Base-by-base conservation (phyloP, 2,329 filamentous ascomycete genomes). In the Fusarium globosum region DNA sequence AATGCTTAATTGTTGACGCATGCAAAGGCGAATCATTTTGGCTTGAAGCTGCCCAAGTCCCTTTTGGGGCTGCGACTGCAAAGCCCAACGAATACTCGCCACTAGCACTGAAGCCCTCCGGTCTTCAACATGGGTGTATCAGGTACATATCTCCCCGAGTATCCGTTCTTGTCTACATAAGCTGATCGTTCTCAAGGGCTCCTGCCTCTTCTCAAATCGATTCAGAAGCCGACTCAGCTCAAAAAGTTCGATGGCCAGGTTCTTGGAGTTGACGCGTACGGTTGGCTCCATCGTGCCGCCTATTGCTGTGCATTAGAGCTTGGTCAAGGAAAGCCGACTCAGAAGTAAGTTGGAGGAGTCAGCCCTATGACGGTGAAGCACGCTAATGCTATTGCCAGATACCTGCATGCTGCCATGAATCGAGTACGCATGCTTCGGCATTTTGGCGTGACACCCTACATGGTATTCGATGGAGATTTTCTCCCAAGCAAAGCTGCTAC, bases 391-490 rank as follows among this genome's bases (percentile, higher is more conserved):
- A 20, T 33, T 30, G 23, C 11, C 38, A 97, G 94, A 84, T 96
- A 95, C 86, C 90, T 99, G 79, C 93, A 97, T 79, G 97, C 95
- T 77, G 93, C 93, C 60, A 92, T 99, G 88, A 90, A 93, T 79
- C 93, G 95, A 69, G 95, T 99, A 58, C 92, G 92, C 68, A 98
- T 99, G 96, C 90, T 97, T 65, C 89, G 94, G 71, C 93, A 97
- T 83, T 98, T 97, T 80, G 96, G 95, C 30, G 90, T 98, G 45
- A 97, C 88, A n/a, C 96, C 96, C 1, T 99, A 97, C 81, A 85
- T 99, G 62, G 93, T 99, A 41, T 99, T 99, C 81, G 96, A 99
- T 83, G 96, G 96, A 71, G 96, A 98, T 80, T 95, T 93, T 80
- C 88, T 99, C 30, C 96, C 96, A 38, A 97, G 95, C 86, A 99